phyloP scores from a whole-genome alignment of 2,329 filamentous ascomycete species.

The Zarea fungicola region DNA sequence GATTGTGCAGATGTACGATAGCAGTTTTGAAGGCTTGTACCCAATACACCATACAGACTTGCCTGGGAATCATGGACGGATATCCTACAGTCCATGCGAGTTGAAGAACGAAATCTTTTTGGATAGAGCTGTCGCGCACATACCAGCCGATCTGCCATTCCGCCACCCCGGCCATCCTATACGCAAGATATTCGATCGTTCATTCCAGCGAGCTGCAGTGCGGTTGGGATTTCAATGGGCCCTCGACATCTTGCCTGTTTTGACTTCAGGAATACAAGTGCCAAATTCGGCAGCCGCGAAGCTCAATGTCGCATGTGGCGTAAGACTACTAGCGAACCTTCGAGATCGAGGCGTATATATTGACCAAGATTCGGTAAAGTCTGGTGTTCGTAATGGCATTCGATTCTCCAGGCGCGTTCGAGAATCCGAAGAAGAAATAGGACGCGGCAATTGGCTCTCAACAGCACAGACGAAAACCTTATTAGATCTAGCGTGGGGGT shows the following conservation, averaged over 20 bases:
- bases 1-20: conserved; percentile 35
- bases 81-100: background rate
- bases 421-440: conserved; percentile 22
- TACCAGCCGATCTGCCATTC: conserved; percentile 37
- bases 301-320: conserved; percentile 32
- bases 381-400: conserved; percentile 25
- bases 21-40: conserved; percentile 28
- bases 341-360: conserved; percentile 32
- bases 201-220: conserved; percentile 36
- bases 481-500: conserved; percentile 8
- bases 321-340: conserved; percentile 30
- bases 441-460: conserved; percentile 28
- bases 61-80: conserved; percentile 22
- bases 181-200: conserved; percentile 38
- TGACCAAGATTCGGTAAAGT: conserved; percentile 26
- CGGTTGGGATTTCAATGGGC: conserved; percentile 42
- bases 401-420: conserved; percentile 24
- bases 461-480: conserved; percentile 12
- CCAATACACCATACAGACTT: conserved; percentile 41
- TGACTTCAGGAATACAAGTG: background rate
- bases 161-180: conserved; percentile 41
- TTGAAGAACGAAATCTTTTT: too few relatives aligned
- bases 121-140: conserved; percentile 21
- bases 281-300: conserved; percentile 14
- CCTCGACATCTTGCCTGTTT: conserved; percentile 10